Conservation (phyloP, 1,284 basidiomycete genomes). For the Coniferiporia sulphurascens region DNA sequence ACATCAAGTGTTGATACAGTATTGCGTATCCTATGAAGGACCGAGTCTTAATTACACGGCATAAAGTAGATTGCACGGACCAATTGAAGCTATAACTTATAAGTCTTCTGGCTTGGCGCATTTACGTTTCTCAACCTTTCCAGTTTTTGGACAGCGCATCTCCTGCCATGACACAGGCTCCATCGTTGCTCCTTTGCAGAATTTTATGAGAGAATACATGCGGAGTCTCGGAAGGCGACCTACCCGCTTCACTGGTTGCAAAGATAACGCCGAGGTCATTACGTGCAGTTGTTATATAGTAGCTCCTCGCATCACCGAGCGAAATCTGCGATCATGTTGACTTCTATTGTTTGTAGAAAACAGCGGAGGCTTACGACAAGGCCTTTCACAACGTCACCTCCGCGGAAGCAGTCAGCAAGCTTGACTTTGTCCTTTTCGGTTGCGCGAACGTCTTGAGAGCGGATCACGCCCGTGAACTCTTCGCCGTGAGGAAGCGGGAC, state of each 20-base stretch:
- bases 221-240: slow-evolving; percentile 20
- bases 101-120: slow-evolving; percentile 78
- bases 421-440: slow-evolving; percentile 93
- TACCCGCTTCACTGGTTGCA: slow-evolving; percentile 78
- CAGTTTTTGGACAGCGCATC: slow-evolving; percentile 85
- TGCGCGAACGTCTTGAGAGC: slow-evolving; percentile 86
- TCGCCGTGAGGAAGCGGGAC: slow-evolving; percentile 86
- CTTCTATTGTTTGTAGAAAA: neutral
- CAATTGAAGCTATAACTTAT: too few species aligned
- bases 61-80: too few species aligned
- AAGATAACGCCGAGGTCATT: slow-evolving; percentile 93
- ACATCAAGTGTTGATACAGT: neutral
- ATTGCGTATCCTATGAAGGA: neutral
- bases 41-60: too few species aligned
- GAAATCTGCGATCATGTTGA: slow-evolving; percentile 58
- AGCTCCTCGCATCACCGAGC: slow-evolving; percentile 87
- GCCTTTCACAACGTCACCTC: slow-evolving; percentile 93
- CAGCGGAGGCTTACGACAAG: slow-evolving; percentile 64
- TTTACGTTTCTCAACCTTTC: slow-evolving; percentile 78
- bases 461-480: slow-evolving; percentile 91
- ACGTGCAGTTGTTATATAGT: slow-evolving; percentile 91
- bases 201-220: neutral
- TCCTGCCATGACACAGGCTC: slow-evolving; percentile 87
- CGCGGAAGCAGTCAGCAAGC: slow-evolving; percentile 91
- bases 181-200: slow-evolving; percentile 63